Conservation (phyloP, 192 early-diverging fungal genomes). For the Allomyces arbusculus region DNA sequence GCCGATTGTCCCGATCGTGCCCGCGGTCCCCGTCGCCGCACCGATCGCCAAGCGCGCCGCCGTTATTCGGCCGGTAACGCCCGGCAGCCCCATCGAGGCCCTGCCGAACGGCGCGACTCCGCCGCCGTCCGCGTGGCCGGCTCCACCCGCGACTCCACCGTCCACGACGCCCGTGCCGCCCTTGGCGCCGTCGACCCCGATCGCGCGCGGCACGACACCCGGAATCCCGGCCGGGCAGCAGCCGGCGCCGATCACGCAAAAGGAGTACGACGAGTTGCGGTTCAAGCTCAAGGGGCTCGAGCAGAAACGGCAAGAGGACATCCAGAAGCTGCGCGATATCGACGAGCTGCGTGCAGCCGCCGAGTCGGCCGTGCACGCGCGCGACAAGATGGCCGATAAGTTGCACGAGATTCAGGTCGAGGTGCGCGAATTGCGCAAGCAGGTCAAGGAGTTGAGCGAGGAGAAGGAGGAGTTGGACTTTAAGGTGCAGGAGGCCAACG, state of each 20-base stretch:
- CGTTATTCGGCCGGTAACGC: no score
- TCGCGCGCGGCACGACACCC: neutral
- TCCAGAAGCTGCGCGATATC: slow-evolving; percentile 45
- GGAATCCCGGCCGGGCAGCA: neutral
- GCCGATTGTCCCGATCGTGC: no score
- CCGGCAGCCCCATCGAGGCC: no score
- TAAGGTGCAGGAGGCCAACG: slow-evolving; percentile 49
- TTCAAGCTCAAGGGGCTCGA: slow-evolving; percentile 57
- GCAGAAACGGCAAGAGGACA: slow-evolving; percentile 59
- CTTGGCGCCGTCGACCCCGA: no score
- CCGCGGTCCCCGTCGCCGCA: no score
- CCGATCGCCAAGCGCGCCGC: no score
- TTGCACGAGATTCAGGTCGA: slow-evolving; percentile 53
- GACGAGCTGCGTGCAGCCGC: slow-evolving; percentile 52
- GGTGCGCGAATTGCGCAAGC: slow-evolving; percentile 33
- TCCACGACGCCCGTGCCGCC: neutral
- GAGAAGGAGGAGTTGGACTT: slow-evolving; percentile 48
- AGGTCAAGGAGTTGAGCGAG: slow-evolving; percentile 24
- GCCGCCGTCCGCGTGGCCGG: neutral
- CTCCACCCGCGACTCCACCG: neutral
- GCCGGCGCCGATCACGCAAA: slow-evolving; percentile 3
- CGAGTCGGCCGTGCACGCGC: slow-evolving; percentile 39
- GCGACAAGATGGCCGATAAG: slow-evolving; percentile 47
- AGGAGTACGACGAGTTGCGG: slow-evolving; percentile 61
- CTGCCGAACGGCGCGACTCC: neutral